Evolutionary conservation across 108 stramenopile species (phyloP), one percentile per base, ranked within the genome.

Genomic region (Fragilaria radians): DNA sequence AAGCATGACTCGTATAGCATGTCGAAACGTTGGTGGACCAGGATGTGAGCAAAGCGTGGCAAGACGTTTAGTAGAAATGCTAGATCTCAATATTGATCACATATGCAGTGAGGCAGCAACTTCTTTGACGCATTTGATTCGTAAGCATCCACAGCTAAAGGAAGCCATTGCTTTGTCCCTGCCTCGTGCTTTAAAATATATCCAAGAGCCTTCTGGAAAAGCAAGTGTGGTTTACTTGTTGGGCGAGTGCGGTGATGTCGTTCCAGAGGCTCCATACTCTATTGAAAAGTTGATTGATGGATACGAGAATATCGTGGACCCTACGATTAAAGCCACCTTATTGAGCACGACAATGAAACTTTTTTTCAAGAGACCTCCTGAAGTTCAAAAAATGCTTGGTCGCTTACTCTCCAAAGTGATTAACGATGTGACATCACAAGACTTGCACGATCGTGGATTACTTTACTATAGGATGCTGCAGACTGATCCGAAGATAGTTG

Each of bases 351-450:
- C 95, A 7, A 80, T 95, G 65, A 97, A 96, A 58, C 75, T 98
- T 1, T 98, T 99, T 74, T 98, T 97, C 71, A 63, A 80, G 65
- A 81, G 97, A n/a, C 92, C 99, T n/a, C 95, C 97, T 0, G 97
- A 98, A 73, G 76, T 94, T 47, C 95, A 96, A 60, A 66, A 66
- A 2, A 98, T 98, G 96, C 81, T 99, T 23, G 97, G 96, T 19
- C 76, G 94, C 17, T 87, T 98, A 9, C 76, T 99, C 54, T 72
- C 75, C 34, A 77, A 88, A 46, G 96, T 94, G 1, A 93, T 91
- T 14, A 85, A 96, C 58, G 99, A 97, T 64, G 83, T 83, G 7
- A 77, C 88, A 17, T 83, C 78, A 21, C 94, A 96, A 46, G 96
- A 98, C 77, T 71, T 98, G 52, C 97, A 97, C 65, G 99, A 99